A percentile compares a stretch with the other conserved stretches of the same genome.
Conservation (phyloP, 2,329 filamentous ascomycete species). For the Thermomyces lanuginosus region DNA sequence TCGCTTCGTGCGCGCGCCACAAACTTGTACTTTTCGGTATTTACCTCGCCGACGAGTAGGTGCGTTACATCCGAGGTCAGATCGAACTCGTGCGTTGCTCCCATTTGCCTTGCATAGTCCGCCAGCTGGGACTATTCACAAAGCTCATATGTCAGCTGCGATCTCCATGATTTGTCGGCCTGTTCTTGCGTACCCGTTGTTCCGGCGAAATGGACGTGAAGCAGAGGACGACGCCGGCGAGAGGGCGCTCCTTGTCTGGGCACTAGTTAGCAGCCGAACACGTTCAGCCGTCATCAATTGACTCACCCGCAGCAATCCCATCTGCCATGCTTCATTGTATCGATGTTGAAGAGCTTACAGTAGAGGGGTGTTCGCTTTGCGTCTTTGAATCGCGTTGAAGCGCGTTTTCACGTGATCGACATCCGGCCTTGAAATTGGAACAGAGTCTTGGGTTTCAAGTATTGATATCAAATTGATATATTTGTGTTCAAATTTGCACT, state of each 20-base stretch:
- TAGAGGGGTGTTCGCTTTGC: neutral
- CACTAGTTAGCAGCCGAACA: constrained; percentile 9
- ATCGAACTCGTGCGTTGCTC: constrained; percentile 73
- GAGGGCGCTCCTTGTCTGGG: constrained; percentile 43
- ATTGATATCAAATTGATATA: no score
- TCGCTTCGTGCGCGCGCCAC: constrained; percentile 80
- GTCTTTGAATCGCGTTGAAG: neutral
- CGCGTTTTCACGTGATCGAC: neutral
- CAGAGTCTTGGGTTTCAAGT: no score
- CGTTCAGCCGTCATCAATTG: neutral
- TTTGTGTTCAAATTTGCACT: no score
- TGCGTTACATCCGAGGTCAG: constrained; percentile 94
- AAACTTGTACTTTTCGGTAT: constrained; percentile 89
- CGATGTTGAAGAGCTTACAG: constrained; percentile 2
- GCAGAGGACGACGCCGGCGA: constrained; percentile 62
- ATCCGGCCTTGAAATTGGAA: no score
- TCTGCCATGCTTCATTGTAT: constrained; percentile 27
- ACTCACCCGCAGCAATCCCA: constrained; percentile 20
- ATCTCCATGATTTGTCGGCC: constrained; percentile 1
- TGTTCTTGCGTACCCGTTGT: constrained; percentile 44
- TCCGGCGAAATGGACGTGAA: constrained; percentile 74
- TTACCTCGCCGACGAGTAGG: constrained; percentile 73
- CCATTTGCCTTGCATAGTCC: constrained; percentile 53
- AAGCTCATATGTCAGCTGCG: constrained; percentile 5
- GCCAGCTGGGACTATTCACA: constrained; percentile 23